These are phyloP conservation scores for Neurospora sp. DNA, from an alignment of 495 filamentous ascomycete species.

Conservation along the genomic window DNA sequence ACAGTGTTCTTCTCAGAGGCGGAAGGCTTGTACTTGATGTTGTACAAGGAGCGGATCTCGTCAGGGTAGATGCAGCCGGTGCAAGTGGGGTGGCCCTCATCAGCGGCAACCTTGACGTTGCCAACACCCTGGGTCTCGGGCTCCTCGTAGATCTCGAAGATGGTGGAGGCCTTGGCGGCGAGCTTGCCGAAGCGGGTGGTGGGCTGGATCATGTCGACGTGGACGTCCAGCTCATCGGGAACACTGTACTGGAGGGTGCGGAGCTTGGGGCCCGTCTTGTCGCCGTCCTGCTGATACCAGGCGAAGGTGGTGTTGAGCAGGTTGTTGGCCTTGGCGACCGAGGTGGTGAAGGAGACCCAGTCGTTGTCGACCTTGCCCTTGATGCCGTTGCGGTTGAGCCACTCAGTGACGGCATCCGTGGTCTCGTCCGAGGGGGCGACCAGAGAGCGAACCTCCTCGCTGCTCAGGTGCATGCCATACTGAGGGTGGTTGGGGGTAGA, in stretches of 20 bases:
- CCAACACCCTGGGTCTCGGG: neutral
- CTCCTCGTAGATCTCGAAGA: constrained; percentile 16
- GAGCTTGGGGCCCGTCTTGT: constrained; percentile 26
- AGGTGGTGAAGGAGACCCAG: constrained; percentile 40
- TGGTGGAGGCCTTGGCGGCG: constrained; percentile 16
- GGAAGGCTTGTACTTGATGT: constrained; percentile 28
- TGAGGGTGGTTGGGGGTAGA: constrained; percentile 44
- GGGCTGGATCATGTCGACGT: constrained; percentile 58
- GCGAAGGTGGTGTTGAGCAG: constrained; percentile 39
- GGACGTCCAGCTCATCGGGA: constrained; percentile 45
- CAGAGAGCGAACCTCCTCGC: constrained; percentile 39
- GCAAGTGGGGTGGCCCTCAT: constrained; percentile 28
- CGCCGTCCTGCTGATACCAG: constrained; percentile 29
- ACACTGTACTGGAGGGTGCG: constrained; percentile 57
- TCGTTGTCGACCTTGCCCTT: constrained; percentile 33
- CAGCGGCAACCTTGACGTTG: constrained; percentile 2
- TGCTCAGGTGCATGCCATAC: constrained; percentile 49
- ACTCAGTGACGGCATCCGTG: constrained; percentile 31
- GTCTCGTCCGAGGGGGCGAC: constrained; percentile 39
- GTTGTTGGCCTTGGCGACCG: constrained; percentile 32
- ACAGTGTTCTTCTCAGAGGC: constrained; percentile 16
- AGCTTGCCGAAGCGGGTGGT: constrained; percentile 49
- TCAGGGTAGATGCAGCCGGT: constrained; percentile 42
- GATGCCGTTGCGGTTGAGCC: constrained; percentile 44
- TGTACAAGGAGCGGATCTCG: constrained; percentile 52